phyloP scores from a whole-genome alignment of 805 yeast species.

The Sporopachydermia quercuum region DNA sequence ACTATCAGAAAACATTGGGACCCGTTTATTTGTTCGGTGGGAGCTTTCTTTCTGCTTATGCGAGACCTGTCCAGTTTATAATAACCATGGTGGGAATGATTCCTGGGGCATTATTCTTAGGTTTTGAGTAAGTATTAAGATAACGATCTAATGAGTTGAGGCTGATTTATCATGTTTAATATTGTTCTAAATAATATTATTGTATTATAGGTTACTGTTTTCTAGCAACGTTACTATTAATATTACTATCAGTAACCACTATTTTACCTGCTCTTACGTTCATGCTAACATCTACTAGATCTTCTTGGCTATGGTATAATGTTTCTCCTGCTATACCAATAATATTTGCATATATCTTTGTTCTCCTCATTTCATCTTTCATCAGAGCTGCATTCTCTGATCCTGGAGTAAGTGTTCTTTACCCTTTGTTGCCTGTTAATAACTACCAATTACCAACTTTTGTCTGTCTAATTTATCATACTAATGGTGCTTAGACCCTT shows the following conservation, averaged over 20 bases:
- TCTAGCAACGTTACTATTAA: no score
- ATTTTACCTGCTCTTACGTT: no score
- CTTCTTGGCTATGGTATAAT: constrained; percentile 41
- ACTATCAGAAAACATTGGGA: constrained; percentile 3
- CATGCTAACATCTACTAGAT: constrained; percentile 10
- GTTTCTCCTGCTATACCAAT: constrained; percentile 42
- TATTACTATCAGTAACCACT: no score
- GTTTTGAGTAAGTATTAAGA: constrained; percentile 23
- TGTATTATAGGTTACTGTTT: no score
- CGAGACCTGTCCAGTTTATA: constrained; percentile 24
- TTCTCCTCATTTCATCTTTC: constrained; percentile 31
- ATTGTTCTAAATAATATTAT: no score
- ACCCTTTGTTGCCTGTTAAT: neutral
- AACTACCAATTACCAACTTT: neutral
- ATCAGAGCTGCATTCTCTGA: constrained; percentile 43
- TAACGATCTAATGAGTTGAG: constrained; percentile 11
- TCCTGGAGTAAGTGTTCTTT: constrained; percentile 37
- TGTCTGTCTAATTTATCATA: neutral
- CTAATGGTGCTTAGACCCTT: constrained; percentile 14
- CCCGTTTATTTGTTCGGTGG: constrained; percentile 50
- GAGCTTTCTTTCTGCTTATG: constrained; percentile 29
- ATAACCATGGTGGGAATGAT: constrained; percentile 22
- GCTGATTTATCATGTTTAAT: neutral
- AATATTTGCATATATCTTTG: constrained; percentile 44
- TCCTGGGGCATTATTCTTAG: constrained; percentile 39